These are phyloP conservation scores for Aspergillus leporis DNA, from an alignment of 495 filamentous ascomycete species.

Conservation along the genomic window DNA sequence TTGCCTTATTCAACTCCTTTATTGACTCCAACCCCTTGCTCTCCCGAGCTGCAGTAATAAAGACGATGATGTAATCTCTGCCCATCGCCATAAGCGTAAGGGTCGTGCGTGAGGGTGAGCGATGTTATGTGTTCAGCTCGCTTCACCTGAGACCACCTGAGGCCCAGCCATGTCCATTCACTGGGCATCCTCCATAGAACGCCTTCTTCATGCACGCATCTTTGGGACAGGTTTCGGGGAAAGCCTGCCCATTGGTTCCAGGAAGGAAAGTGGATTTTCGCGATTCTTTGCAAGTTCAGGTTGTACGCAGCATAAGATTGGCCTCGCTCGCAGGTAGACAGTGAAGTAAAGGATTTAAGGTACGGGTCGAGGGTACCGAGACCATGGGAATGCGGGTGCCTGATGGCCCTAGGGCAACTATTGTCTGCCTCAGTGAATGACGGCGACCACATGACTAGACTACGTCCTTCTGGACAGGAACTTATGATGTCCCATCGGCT, in stretches of 20 bases:
- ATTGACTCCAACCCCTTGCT: no score
- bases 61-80: not conserved
- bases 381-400: no score
- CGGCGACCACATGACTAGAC: no score
- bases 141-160: no score
- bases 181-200: not conserved
- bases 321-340: not conserved
- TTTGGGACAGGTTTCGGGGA: not conserved
- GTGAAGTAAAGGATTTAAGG: not conserved
- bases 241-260: not conserved
- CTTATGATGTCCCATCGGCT: no score
- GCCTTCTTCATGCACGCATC: not conserved
- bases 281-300: slow-evolving; percentile 1
- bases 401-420: not conserved
- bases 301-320: not conserved
- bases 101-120: no score
- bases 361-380: not conserved
- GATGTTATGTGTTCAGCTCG: no score
- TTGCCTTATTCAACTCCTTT: no score
- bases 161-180: no score
- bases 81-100: no score
- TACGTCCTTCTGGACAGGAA: no score
- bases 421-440: not conserved
- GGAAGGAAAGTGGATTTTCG: slow-evolving; percentile 4
- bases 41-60: no score